These are phyloP conservation scores for Solanum clarkiae DNA, from an alignment of 257 asterid genomes.

Conservation along the genomic window DNA sequence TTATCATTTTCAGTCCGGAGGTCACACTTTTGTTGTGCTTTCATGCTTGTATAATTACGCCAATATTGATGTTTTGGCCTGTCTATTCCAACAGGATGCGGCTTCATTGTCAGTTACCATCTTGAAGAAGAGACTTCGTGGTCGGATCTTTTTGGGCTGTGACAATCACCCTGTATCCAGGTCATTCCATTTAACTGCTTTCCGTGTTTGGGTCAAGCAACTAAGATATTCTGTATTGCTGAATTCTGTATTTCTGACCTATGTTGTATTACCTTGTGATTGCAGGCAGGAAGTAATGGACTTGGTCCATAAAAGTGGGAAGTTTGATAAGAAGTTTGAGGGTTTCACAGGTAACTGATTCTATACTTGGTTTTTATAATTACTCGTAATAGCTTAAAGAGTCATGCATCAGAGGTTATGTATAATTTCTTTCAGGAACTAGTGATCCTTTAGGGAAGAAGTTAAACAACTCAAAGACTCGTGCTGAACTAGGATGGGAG, in stretches of 20 bases:
- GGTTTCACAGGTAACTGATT: conserved; percentile 53
- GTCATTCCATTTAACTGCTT: conserved; percentile 13
- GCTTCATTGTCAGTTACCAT: conserved; percentile 73
- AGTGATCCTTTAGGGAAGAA: conserved; percentile 78
- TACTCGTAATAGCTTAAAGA: background rate
- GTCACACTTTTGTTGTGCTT: background rate
- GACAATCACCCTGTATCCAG: conserved; percentile 86
- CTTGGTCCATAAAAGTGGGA: conserved; percentile 55
- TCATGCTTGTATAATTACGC: background rate
- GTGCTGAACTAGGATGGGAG: conserved; percentile 74
- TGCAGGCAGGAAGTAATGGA: conserved; percentile 91
- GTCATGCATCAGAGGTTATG: background rate
- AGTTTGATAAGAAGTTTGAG: conserved; percentile 53
- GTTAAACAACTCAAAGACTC: conserved; percentile 67
- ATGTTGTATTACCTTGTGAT: background rate
- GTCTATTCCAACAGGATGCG: conserved; percentile 49
- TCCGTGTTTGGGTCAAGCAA: background rate
- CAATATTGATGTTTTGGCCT: background rate
- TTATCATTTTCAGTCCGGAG: background rate
- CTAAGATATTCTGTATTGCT: background rate
- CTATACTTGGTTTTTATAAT: background rate
- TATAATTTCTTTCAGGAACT: conserved; percentile 38
- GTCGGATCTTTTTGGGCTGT: conserved; percentile 75
- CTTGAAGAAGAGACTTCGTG: conserved; percentile 56
- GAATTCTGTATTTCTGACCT: background rate